Evolutionary conservation across 768 basidiomycete genomes (phyloP), one percentile per base, ranked within the genome.

Genomic region (Russula sp.): DNA sequence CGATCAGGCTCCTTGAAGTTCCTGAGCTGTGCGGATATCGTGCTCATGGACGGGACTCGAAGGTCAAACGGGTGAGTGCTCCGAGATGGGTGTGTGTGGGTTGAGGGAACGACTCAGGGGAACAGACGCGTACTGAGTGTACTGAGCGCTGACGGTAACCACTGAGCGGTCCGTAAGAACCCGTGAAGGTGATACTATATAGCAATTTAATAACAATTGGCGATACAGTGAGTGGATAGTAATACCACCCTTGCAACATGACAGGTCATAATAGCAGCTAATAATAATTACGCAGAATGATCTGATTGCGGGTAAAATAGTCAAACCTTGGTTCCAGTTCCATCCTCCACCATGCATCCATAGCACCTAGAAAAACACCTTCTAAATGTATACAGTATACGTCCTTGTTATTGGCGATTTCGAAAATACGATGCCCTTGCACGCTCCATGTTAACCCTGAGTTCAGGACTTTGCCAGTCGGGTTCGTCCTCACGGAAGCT

Each of bases 1-100:
- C 87, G 93, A 8, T 89, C 88, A 52, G 92, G 92, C 76, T 96
- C 94, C 79, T 90, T 92, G 82, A 94, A 94, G 72, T 90, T 84
- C 61, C 94, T 86, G 51, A 97, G 84, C 67, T 94, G 90, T 26
- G 90, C 90, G 54, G 89, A 90, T 72, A 93, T 93, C 57, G 85
- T 89, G 44, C 89, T 79, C 91, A 92, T 92, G 28, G 66, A 64
- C 26, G 38, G 16, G 53, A 49, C 26, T 56, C 40, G 11, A 38
- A 40, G 22, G 49, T 64, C 49, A 51, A 13, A 53, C 20, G 26
- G 24, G 14, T 53, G 46, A 51, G 38, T 30, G 26, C 36, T 26
- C 36, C 32, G 4, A 28, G 42, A 53, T 24, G 28, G 30, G 28
- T n/a, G 11, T 6, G 13, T 32, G 24, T 61, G 10, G 1, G 20